phyloP scores from a whole-genome alignment of 2,329 filamentous ascomycete species.

The Xylaria hypoxylon region DNA sequence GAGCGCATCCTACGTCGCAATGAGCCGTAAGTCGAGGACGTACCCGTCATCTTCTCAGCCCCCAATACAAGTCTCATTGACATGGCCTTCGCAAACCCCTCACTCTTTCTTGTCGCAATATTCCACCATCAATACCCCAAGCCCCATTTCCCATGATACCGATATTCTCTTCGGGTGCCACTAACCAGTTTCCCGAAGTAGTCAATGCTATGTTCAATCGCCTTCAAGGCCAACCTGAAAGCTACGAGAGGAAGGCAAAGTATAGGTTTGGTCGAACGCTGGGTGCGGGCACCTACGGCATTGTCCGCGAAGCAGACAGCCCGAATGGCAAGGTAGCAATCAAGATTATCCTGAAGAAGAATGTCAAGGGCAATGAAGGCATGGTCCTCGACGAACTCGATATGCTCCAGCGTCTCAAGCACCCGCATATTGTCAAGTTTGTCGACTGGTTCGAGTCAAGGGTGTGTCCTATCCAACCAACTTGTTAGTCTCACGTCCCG shows the following conservation, averaged over 20 bases:
- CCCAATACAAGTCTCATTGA: conserved; percentile 2
- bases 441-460: conserved; percentile 99
- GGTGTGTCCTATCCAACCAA: conserved; percentile 65
- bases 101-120: conserved; percentile 1
- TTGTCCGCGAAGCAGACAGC: conserved; percentile 93
- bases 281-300: conserved; percentile 97
- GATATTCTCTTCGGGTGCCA: conserved; percentile 24
- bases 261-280: conserved; percentile 95
- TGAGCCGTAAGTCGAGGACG: conserved; percentile 56
- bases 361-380: conserved; percentile 96
- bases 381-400: conserved; percentile 99
- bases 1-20: conserved; percentile 46
- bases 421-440: conserved; percentile 96
- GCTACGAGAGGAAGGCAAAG: conserved; percentile 97
- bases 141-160: conserved; percentile 13
- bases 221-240: conserved; percentile 95
- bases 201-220: conserved; percentile 93
- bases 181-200: conserved; percentile 52
- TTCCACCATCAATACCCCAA: not conserved
- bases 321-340: conserved; percentile 88
- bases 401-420: conserved; percentile 89
- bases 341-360: conserved; percentile 99
- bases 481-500: conserved; percentile 5
- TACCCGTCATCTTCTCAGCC: conserved; percentile 38
- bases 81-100: not conserved